Evolutionary conservation across 2,329 filamentous ascomycete genomes (phyloP).

Genomic region (Intubia oerlemansii): DNA sequence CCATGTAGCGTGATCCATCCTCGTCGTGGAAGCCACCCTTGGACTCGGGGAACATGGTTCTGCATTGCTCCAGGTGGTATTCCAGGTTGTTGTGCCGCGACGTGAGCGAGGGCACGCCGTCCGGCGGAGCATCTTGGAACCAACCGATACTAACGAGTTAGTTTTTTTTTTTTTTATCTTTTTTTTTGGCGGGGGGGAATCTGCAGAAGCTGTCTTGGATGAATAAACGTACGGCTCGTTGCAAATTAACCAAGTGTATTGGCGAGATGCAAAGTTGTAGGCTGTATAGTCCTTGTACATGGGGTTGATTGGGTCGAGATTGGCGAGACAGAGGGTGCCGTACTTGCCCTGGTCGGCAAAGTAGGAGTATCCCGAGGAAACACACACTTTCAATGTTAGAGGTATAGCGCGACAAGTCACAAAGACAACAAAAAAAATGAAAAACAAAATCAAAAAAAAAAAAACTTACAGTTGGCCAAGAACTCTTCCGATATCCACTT

Average conservation of each 20-base stretch:
- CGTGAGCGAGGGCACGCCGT: conserved; percentile 18
- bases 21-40: conserved; percentile 14
- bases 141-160: conserved; percentile 12
- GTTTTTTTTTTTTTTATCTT: not conserved
- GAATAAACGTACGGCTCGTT: conserved; percentile 19
- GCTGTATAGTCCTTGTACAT: conserved; percentile 16
- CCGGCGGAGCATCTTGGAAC: conserved; percentile 24
- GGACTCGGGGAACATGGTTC: conserved; percentile 20
- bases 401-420: too few species aligned
- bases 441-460: too few species aligned
- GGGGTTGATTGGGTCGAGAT: conserved; percentile 22
- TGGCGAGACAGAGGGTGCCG: conserved; percentile 24
- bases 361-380: conserved; percentile 16
- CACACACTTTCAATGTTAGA: conserved; percentile 12
- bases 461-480: conserved; percentile 18
- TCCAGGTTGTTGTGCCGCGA: conserved; percentile 15
- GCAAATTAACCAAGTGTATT: conserved; percentile 35
- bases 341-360: conserved; percentile 12
- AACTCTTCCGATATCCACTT: conserved; percentile 21
- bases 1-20: conserved; percentile 12
- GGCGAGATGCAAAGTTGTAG: conserved; percentile 22
- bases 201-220: too few species aligned
- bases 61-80: conserved; percentile 22
- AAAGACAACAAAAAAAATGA: too few species aligned
- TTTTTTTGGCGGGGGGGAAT: too few species aligned